phyloP scores from a whole-genome alignment of 345 rosid species.

The Brassica cretica region DNA sequence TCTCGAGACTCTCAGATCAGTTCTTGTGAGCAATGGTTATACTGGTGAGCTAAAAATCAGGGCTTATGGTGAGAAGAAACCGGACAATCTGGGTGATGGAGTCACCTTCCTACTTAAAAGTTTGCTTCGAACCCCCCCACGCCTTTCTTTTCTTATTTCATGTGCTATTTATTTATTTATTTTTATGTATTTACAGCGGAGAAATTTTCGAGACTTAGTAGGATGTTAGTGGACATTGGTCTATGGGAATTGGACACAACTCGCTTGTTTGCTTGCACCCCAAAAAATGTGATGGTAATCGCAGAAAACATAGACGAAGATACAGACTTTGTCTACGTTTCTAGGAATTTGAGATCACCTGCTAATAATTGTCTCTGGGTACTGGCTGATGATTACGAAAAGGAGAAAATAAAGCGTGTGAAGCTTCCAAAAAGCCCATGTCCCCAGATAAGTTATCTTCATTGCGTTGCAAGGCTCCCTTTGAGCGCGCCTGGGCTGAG shows the following conservation, averaged over 20 bases:
- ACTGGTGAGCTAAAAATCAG: neutral
- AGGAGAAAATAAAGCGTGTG: neutral
- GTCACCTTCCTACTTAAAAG: neutral
- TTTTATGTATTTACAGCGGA: neutral
- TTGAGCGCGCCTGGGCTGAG: neutral
- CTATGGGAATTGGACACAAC: neutral
- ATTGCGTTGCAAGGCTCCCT: neutral
- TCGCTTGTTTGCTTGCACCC: neutral
- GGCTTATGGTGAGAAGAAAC: neutral
- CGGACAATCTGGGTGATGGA: neutral
- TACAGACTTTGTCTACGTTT: neutral
- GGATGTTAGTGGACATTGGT: too few species aligned
- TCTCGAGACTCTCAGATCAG: neutral
- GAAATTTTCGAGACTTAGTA: too few species aligned
- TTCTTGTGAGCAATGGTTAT: neutral
- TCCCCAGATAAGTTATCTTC: neutral
- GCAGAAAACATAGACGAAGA: neutral
- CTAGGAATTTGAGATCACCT: neutral
- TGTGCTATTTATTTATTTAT: too few species aligned
- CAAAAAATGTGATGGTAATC: neutral
- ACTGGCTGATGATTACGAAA: neutral
- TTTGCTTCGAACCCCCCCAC: neutral
- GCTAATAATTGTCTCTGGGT: neutral
- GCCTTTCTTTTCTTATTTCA: neutral
- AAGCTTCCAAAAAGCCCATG: neutral